These are phyloP conservation scores for Malus asiatica DNA, from an alignment of 306 rosid species.

Conservation along the genomic window DNA sequence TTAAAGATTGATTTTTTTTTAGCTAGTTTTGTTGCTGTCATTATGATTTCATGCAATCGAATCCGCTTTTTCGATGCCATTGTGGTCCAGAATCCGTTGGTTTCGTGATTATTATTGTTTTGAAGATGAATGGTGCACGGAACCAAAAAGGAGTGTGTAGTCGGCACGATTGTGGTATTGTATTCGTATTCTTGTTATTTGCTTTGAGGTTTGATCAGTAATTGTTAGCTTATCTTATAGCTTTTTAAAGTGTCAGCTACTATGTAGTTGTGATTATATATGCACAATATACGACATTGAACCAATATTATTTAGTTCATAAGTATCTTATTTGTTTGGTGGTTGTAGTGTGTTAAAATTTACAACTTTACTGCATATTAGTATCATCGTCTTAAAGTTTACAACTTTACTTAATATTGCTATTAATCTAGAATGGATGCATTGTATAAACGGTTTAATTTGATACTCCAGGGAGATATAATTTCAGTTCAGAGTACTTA, in stretches of 20 bases:
- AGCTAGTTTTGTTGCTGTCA: constrained; percentile 11
- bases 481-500: background rate
- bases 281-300: background rate
- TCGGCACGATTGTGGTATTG: background rate
- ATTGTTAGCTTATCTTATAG: background rate
- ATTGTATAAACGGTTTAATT: background rate
- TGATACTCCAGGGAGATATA: background rate
- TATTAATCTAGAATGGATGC: background rate
- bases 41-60: constrained; percentile 1
- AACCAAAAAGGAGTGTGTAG: constrained; percentile 1
- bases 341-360: background rate
- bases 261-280: background rate
- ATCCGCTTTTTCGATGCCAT: background rate
- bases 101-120: constrained; percentile 5
- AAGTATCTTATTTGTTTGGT: background rate
- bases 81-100: background rate
- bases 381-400: background rate
- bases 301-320: background rate
- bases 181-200: constrained; percentile 8
- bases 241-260: background rate
- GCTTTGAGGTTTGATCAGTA: background rate
- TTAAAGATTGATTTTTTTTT: constrained; percentile 1
- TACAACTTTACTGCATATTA: background rate
- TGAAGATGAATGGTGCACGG: background rate
- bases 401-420: background rate